Base-by-base conservation (phyloP, 2,329 filamentous ascomycete genomes). In the Beauveria caledonica region DNA sequence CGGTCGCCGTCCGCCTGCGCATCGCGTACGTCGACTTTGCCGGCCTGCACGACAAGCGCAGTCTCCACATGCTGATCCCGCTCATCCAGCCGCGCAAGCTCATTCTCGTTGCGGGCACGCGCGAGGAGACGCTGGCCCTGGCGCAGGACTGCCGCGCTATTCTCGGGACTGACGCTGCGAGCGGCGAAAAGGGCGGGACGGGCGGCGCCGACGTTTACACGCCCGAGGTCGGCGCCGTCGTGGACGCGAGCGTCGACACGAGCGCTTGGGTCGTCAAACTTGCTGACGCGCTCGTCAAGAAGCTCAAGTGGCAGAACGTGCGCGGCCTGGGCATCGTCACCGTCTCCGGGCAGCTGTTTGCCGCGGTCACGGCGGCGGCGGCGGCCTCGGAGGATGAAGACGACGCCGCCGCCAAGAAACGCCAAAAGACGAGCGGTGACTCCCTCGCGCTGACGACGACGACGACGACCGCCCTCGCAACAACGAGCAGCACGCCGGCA, bases 251-350 rank as follows among this genome's bases (percentile, higher is more conserved):
- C 69, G 93, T 97, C 46, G 94, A 99, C 71, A 97, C 93, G 5
- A 97, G 97, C 71, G 92, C 94, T 4, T 99, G 95, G 94, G 87
- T 90, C 25, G 89, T 99, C 62, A 96, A 92, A 73, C 81, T 99
- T 19, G 92, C 90, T 53, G 90, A 93, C 66, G 78, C 84, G 49
- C 84, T 99, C 21, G 89, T 96, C 62, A 90, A 90, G 73, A 88
- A 88, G 66, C 80, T 99, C 62, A 90, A 90, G 69, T 97, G 94
- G 94, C 94, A 97, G 76, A 92, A 90, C 62, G 92, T 97, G 25
- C 87, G 91, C 60, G 92, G 89, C 2, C 78, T 97, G 8, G 89
- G 91, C 44, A 90, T 99, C 61, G 93, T 96, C 17, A 95, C 93
- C n/a, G 81, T 99, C 60, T 95, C 91, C 2, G 94, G 92, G 10